Evolutionary conservation across 2,329 filamentous ascomycete genomes (phyloP), one percentile per base, ranked within the genome.

Genomic region (Curvularia sp.): DNA sequence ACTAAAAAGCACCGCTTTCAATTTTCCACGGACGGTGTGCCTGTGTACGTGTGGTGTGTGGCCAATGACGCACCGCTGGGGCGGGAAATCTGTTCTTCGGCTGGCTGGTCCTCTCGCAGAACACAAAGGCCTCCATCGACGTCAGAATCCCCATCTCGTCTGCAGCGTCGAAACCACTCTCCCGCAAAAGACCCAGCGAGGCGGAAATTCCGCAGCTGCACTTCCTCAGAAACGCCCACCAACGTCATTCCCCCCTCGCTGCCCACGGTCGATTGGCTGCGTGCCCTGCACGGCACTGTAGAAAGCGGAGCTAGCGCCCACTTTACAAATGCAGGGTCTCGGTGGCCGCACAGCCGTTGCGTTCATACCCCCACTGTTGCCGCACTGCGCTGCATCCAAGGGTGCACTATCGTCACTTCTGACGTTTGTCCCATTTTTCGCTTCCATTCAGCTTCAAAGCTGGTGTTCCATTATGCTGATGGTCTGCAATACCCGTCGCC

Each of bases 341-440:
- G 35, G 15, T 47, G 35, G 53, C 61, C 41, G 33, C 56, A 55
- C 47, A 58, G 54, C 63, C 65, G 58, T 63, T 57, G 53, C 57
- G 55, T 57, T 61, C 58, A 63, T 60, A 35, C 30, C 55, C 33
- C 54, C 57, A 51, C 58, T 43, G 38, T 41, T 33, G 55, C 48
- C 48, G 53, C 57, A 35, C 57, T 10, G 31, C 26, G 35, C 49
- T 48, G 43, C 49, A 56, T 55, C 48, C 57, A 52, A 59, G 60
- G 59, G 54, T 49, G 51, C 52, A 44, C 59, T 38, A 63, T 64
- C 64, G 65, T 65, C 63, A 66, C 65, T 30, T 50, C 61, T 68
- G 65, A 69, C 65, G 65, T 63, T 63, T 48, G 39, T 22, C 55
- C 52, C 50, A 49, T 49, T 53, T 38, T 55, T 44, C 41, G 30